Conservation (phyloP, 2,329 filamentous ascomycete species). For the Falciphora oryzae region DNA sequence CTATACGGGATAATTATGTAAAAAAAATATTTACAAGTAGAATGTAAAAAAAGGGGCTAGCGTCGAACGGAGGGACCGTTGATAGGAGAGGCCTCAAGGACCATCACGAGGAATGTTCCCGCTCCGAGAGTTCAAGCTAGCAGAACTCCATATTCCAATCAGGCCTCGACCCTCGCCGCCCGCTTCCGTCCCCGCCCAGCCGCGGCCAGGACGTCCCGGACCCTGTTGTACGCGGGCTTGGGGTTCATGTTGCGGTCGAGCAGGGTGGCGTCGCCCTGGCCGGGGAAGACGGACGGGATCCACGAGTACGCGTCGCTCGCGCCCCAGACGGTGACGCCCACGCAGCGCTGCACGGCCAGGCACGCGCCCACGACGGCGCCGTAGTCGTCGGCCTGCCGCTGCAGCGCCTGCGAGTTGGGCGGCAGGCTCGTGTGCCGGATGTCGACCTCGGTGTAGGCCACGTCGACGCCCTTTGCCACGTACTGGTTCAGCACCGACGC, state of each 20-base stretch:
- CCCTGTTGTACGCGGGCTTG: slow-evolving; percentile 35
- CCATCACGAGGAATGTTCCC: too few relatives aligned
- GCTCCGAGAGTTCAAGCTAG: too few relatives aligned
- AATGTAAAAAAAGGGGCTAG: too few relatives aligned
- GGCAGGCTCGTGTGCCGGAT: slow-evolving; percentile 40
- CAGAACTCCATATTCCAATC: neutral
- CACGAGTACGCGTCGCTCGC: slow-evolving; percentile 30
- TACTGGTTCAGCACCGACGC: slow-evolving; percentile 34
- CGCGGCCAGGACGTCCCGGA: slow-evolving; percentile 21
- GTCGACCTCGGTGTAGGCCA: slow-evolving; percentile 47
- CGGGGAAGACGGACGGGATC: slow-evolving; percentile 30
- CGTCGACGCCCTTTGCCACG: slow-evolving; percentile 31
- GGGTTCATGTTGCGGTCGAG: slow-evolving; percentile 30
- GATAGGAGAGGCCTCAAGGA: too few relatives aligned
- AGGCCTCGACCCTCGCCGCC: neutral
- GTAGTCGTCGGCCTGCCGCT: slow-evolving; percentile 44
- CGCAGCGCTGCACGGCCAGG: slow-evolving; percentile 30
- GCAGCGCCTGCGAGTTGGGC: slow-evolving; percentile 30
- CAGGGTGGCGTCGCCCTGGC: slow-evolving; percentile 34
- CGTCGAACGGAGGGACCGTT: too few relatives aligned
- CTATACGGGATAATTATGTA: too few relatives aligned
- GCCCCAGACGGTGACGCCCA: slow-evolving; percentile 40
- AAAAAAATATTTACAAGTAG: too few relatives aligned
- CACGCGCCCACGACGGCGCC: slow-evolving; percentile 31
- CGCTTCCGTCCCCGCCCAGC: slow-evolving; percentile 1